Base-by-base conservation (phyloP, 495 filamentous ascomycete species). In the Lichina pygmaea region DNA sequence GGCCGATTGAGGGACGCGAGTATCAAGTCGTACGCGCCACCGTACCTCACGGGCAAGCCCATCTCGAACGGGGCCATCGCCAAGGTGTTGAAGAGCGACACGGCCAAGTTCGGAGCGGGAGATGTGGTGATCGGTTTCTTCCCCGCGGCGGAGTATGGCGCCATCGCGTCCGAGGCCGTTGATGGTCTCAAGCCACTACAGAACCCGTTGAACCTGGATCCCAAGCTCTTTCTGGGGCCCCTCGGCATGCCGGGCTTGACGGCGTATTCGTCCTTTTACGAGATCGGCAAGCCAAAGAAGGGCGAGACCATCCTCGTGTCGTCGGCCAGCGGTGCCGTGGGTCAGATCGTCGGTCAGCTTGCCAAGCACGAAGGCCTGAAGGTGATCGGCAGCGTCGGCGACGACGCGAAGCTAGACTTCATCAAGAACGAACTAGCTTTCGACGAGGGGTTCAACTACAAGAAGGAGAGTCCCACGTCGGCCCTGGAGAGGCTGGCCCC, bases 221-320 rank as follows among this genome's bases (percentile, higher is more conserved):
- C 70, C 3, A 71, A 67, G 46, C 48, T 68, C 44, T 81, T 78
- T 53, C 53, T 83, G 10, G 81, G 83, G 11, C 68, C 79, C 11
- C 63, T 93, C 17, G 84, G 84, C 31, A 91, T 93, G 82, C 81
- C 84, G 3, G 84, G 84, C 24, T 57, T 91, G 54, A 89, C 83
- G 0, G 84, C 78, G 2, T 93, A 80, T 62, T 75, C 72, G 4
- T 77, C 74, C 0, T 69, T 86, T 50, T 76, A 86, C 56, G 75
- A 78, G 53, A 86, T 93, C 45, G 83, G 81, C 1, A 62, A 78
- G 66, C 84, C 84, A 33, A 77, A 81, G 64, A 78, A 78, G 62
- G 84, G 84, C 32, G 81, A 91, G 65, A 86, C 81, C 6, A 81
- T 93, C 53, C 86, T 86, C 56, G 70, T 93, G 51, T 79, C 72